Percentiles rank a stretch among this genome's conserved stretches.
Conservation (phyloP, 495 filamentous ascomycete genomes). For the Podospora didyma region DNA sequence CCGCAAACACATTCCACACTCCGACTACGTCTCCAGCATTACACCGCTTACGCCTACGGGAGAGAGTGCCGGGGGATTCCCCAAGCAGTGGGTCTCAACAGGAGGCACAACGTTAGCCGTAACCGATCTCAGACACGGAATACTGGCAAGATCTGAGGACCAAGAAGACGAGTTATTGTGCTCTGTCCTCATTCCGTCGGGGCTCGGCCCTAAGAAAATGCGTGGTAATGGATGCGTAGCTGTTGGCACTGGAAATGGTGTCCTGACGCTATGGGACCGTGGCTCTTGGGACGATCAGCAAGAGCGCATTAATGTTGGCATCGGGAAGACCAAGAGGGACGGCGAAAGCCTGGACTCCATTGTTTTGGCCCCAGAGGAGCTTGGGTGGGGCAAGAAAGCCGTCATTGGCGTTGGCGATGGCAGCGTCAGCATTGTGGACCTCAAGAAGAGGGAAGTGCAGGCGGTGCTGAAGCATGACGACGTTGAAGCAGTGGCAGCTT, state of each 20-base stretch:
- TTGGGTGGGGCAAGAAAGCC: conserved; percentile 64
- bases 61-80: conserved; percentile 75
- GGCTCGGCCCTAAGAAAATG: conserved; percentile 54
- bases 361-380: conserved; percentile 58
- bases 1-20: conserved; percentile 79
- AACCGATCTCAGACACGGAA: conserved; percentile 78
- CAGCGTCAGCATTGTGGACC: conserved; percentile 41
- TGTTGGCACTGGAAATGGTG: conserved; percentile 73
- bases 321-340: conserved; percentile 53
- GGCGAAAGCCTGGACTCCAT: conserved; percentile 70
- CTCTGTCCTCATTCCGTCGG: conserved; percentile 65
- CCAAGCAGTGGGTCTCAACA: conserved; percentile 89
- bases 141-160: conserved; percentile 81
- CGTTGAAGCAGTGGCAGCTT: conserved; percentile 69
- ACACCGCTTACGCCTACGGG: conserved; percentile 75
- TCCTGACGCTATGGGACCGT: conserved; percentile 88
- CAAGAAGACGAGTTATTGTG: conserved; percentile 90
- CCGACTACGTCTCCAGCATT: conserved; percentile 88
- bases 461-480: conserved; percentile 69
- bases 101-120: conserved; percentile 86
- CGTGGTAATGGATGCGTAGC: conserved; percentile 71
- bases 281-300: conserved; percentile 94
- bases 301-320: conserved; percentile 72
- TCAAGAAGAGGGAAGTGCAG: conserved; percentile 38
- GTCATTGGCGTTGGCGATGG: conserved; percentile 78